Percentiles rank a stretch among this genome's conserved stretches.
These are phyloP conservation scores for Galium porrigens DNA, from an alignment of 305 asterid species.

Conservation along the genomic window DNA sequence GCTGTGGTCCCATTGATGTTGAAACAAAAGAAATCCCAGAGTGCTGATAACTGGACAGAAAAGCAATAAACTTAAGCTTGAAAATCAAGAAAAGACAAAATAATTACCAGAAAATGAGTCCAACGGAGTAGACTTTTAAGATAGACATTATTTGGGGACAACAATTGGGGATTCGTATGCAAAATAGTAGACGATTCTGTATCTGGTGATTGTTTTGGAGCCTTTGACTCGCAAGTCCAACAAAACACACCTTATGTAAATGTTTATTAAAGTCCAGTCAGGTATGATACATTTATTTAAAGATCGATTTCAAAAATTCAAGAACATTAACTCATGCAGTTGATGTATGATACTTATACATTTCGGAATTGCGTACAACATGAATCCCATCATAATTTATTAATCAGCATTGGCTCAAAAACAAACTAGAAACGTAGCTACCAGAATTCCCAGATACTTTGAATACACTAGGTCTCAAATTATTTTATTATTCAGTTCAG, in stretches of 20 bases:
- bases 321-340: background rate
- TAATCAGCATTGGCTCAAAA: background rate
- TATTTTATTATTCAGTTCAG: background rate
- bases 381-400: background rate
- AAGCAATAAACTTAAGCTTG: conserved; percentile 10
- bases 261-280: background rate
- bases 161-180: background rate
- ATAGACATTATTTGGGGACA: background rate
- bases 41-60: conserved; percentile 62
- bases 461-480: background rate
- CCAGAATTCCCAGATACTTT: background rate
- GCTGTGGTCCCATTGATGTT: conserved; percentile 80
- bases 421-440: background rate
- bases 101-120: background rate
- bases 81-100: background rate
- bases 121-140: background rate
- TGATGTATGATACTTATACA: too few species aligned
- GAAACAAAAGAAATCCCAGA: conserved; percentile 96
- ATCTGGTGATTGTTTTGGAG: background rate
- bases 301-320: background rate
- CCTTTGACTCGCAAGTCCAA: background rate
- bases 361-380: background rate
- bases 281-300: background rate
- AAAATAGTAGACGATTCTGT: conserved; percentile 8
- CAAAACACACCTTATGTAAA: background rate